A percentile compares a stretch with the other conserved stretches of the same genome.
These are phyloP conservation scores for Pseudogymnoascus sp. DNA, from an alignment of 2,329 filamentous ascomycete genomes.

Conservation along the genomic window DNA sequence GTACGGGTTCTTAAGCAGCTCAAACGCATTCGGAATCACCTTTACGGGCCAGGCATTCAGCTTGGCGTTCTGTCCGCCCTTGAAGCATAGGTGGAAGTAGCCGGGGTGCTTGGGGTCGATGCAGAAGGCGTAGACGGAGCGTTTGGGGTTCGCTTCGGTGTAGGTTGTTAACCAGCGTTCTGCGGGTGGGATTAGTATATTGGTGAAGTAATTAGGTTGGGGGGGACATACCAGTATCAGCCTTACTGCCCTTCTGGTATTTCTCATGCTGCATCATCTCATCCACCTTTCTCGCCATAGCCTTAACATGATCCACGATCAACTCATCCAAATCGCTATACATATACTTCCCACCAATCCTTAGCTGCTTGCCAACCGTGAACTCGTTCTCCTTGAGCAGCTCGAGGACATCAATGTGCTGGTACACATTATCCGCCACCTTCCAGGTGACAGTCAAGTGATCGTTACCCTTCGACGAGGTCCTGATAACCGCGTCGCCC, in stretches of 20 bases:
- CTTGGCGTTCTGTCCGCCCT: slow-evolving; percentile 67
- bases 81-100: slow-evolving; percentile 95
- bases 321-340: slow-evolving; percentile 96
- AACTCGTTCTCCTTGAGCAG: slow-evolving; percentile 97
- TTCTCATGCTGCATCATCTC: slow-evolving; percentile 94
- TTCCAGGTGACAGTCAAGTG: slow-evolving; percentile 98
- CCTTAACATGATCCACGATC: slow-evolving; percentile 94
- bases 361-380: slow-evolving; percentile 76
- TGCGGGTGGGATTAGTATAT: slow-evolving; percentile 31
- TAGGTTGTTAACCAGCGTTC: slow-evolving; percentile 96
- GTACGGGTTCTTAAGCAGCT: slow-evolving; percentile 80
- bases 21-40: slow-evolving; percentile 86
- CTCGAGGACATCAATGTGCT: slow-evolving; percentile 95
- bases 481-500: slow-evolving; percentile 90
- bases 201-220: slow-evolving; percentile 11
- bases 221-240: slow-evolving; percentile 62
- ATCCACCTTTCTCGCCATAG: slow-evolving; percentile 95
- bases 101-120: slow-evolving; percentile 85
- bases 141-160: slow-evolving; percentile 89
- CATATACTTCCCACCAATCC: slow-evolving; percentile 78
- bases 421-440: slow-evolving; percentile 89
- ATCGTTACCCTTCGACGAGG: slow-evolving; percentile 89
- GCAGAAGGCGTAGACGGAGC: slow-evolving; percentile 92
- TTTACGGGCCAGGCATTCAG: slow-evolving; percentile 79
- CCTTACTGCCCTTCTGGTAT: slow-evolving; percentile 72